A percentile compares a stretch with the other conserved stretches of the same genome.
phyloP scores from a whole-genome alignment of 345 rosid genomes.

The Mangifera indica region DNA sequence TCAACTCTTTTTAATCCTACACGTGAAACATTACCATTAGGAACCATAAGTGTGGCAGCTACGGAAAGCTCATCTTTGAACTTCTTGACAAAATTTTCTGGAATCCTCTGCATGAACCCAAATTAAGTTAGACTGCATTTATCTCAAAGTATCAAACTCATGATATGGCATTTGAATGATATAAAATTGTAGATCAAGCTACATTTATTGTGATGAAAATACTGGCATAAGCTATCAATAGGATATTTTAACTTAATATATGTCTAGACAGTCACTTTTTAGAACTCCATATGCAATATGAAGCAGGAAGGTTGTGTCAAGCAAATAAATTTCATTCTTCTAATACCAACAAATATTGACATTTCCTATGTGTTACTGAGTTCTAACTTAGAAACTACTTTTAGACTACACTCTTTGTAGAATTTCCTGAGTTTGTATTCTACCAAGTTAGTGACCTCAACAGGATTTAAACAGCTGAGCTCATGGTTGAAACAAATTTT shows the following conservation, averaged over 20 bases:
- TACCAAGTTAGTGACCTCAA: too few species aligned
- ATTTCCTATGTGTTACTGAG: too few species aligned
- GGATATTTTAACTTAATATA: neutral
- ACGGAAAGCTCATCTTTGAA: slow-evolving; percentile 69
- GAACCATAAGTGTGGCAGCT: slow-evolving; percentile 68
- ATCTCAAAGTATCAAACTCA: slow-evolving; percentile 1
- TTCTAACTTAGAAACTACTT: too few species aligned
- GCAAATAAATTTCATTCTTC: neutral
- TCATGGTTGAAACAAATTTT: too few species aligned
- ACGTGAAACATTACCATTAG: slow-evolving; percentile 72
- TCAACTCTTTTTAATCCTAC: slow-evolving; percentile 71
- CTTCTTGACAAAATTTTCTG: slow-evolving; percentile 70
- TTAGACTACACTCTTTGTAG: too few species aligned
- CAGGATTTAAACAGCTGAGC: too few species aligned
- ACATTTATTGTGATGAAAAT: slow-evolving; percentile 1
- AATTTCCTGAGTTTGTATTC: too few species aligned
- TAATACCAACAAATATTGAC: neutral
- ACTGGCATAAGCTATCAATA: slow-evolving; percentile 1
- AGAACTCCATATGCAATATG: neutral
- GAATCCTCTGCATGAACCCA: slow-evolving; percentile 70
- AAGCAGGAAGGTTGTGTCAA: neutral
- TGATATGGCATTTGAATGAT: neutral
- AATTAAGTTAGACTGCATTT: slow-evolving; percentile 20
- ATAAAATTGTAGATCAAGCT: neutral
- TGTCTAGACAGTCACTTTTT: neutral